These are phyloP conservation scores for Bryoglossum gracile DNA, from an alignment of 495 filamentous ascomycete genomes.

Conservation along the genomic window DNA sequence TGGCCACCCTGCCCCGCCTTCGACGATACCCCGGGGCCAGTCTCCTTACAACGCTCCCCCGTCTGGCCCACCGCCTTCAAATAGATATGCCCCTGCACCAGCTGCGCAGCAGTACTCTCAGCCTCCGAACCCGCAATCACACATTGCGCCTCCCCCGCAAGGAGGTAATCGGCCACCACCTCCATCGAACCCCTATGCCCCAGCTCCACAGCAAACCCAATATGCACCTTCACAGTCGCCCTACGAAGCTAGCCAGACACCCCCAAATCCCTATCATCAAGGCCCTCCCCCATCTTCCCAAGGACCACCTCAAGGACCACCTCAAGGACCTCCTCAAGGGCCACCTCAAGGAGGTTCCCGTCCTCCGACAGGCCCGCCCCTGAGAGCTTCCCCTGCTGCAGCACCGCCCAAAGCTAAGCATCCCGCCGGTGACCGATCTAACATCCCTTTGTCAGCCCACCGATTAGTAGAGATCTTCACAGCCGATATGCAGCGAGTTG, in stretches of 20 bases:
- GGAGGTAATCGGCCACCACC: conserved; percentile 35
- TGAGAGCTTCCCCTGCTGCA: conserved; percentile 38
- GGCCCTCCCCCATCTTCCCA: conserved; percentile 25
- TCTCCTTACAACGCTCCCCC: conserved; percentile 89
- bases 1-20: conserved; percentile 40
- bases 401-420: conserved; percentile 47
- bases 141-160: conserved; percentile 45
- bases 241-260: conserved; percentile 24
- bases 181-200: conserved; percentile 54
- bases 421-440: conserved; percentile 81
- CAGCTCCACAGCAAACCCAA: conserved; percentile 31
- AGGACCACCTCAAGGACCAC: conserved; percentile 18
- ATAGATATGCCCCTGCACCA: conserved; percentile 81
- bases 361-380: conserved; percentile 24
- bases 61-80: conserved; percentile 61
- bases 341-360: conserved; percentile 25
- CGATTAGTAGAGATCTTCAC: conserved; percentile 76
- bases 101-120: conserved; percentile 43
- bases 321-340: conserved; percentile 17
- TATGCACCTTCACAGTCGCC: conserved; percentile 32
- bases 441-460: conserved; percentile 70
- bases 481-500: conserved; percentile 81
- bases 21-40: conserved; percentile 61
- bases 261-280: conserved; percentile 17
- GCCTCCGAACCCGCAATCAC: conserved; percentile 35